These are phyloP conservation scores for Zygosaccharomyces pseudobailii DNA, from an alignment of 1,139 yeast genomes.

Conservation along the genomic window DNA sequence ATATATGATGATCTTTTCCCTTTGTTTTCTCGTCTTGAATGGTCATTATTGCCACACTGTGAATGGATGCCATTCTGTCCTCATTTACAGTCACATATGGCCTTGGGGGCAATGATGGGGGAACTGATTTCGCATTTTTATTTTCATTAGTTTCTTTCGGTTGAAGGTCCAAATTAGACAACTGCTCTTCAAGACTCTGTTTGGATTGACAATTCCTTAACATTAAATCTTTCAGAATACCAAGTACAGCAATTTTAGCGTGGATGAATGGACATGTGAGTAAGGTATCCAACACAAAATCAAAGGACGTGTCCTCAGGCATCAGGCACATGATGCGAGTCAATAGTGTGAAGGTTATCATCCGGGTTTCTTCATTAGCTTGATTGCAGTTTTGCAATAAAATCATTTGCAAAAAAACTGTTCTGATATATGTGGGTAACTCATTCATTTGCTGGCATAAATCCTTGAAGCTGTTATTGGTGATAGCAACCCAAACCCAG, in stretches of 20 bases:
- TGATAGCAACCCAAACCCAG: slow-evolving; percentile 42
- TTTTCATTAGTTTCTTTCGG: background rate
- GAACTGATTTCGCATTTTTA: slow-evolving; percentile 1
- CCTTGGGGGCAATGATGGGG: slow-evolving; percentile 29
- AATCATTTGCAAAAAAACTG: slow-evolving; percentile 44
- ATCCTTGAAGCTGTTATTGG: slow-evolving; percentile 31
- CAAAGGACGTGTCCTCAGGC: slow-evolving; percentile 53
- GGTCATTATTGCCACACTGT: slow-evolving; percentile 24
- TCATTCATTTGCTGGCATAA: slow-evolving; percentile 23
- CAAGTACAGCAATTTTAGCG: slow-evolving; percentile 55
- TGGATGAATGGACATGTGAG: slow-evolving; percentile 62
- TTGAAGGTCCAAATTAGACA: slow-evolving; percentile 15
- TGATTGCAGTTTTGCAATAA: slow-evolving; percentile 38
- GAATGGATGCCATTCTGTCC: slow-evolving; percentile 31
- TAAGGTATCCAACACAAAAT: slow-evolving; percentile 61
- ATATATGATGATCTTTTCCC: slow-evolving; percentile 11
- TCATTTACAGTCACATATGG: slow-evolving; percentile 25
- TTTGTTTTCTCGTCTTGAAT: slow-evolving; percentile 13
- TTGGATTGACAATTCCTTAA: slow-evolving; percentile 27
- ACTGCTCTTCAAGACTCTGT: slow-evolving; percentile 7
- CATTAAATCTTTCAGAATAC: slow-evolving; percentile 63
- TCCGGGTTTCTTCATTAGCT: slow-evolving; percentile 25
- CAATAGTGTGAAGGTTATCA: slow-evolving; percentile 43
- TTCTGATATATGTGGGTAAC: slow-evolving; percentile 33
- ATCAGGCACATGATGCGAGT: slow-evolving; percentile 52